Evolutionary conservation across 768 basidiomycete genomes (phyloP), one percentile per base, ranked within the genome.

Genomic region (Boletus coccyginus): DNA sequence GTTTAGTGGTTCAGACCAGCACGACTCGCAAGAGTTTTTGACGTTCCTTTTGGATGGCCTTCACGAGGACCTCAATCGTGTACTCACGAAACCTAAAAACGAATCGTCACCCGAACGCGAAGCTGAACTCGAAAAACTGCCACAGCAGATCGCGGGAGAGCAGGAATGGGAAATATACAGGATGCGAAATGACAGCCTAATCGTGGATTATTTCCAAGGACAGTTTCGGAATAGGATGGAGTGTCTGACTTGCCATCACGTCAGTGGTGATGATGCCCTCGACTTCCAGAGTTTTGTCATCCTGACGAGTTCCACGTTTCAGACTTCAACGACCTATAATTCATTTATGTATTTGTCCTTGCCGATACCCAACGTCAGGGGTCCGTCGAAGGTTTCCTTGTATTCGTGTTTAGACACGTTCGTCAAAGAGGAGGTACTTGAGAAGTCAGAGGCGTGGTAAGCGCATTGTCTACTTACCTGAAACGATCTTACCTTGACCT

Each of bases 271-370:
- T 42, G 11, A 14, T 49, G 16, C 11, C 31, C 36, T 49, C 49
- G 41, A 40, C 35, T 38, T 51, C 47, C 42, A 50, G 42, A 52
- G 45, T 48, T 46, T 55, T 50, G 31, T 44, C 16, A n/a, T 50
- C 24, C 56, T 68, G 40, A 69, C 31, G 52, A 31, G 35, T 14
- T 35, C 40, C 45, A 39, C 41, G 46, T 50, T 35, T 11, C 62
- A 98, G 94, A 98, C 95, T 6, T 97, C 95, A 31, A 98, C 94
- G 29, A 98, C 95, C 6, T 98, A 95, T 65, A 97, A 98, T 68
- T 81, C 90, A 8, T 98, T 98, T 73, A 98, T 97, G 78, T 95
- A 94, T 59, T 80, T 99, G 50, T 88, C 93, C 50, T 70, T 99
- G 46, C 95, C 96, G 1, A 86, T 99, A 47, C 94, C 95, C 2